These are phyloP conservation scores for Neurospora sp. DNA, from an alignment of 495 filamentous ascomycete species.

Conservation along the genomic window DNA sequence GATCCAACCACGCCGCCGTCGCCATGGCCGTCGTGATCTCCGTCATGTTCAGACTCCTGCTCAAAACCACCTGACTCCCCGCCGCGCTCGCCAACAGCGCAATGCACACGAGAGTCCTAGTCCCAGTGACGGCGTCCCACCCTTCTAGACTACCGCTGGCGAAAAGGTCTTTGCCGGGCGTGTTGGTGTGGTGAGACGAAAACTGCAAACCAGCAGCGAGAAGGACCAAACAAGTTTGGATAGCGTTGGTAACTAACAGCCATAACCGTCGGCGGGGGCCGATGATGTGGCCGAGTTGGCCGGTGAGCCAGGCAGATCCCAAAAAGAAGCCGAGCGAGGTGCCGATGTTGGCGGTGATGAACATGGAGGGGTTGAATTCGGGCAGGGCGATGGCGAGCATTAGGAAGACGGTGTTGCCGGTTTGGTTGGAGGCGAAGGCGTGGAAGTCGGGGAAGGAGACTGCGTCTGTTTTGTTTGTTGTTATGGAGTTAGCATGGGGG, in stretches of 20 bases:
- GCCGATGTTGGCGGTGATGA: slow-evolving; percentile 42
- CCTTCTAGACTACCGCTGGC: background rate
- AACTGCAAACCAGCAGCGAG: slow-evolving; percentile 38
- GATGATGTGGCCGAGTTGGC: slow-evolving; percentile 45
- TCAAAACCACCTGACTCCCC: slow-evolving; percentile 50
- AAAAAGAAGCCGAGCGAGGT: slow-evolving; percentile 46
- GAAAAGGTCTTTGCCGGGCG: slow-evolving; percentile 14
- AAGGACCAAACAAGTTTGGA: slow-evolving; percentile 47
- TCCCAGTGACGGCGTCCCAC: background rate
- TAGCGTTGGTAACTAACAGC: slow-evolving; percentile 40
- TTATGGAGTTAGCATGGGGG: no score
- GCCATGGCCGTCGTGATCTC: slow-evolving; percentile 62
- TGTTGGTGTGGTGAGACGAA: slow-evolving; percentile 8
- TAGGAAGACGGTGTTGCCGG: slow-evolving; percentile 51
- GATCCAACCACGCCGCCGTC: slow-evolving; percentile 52
- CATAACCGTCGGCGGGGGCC: slow-evolving; percentile 40
- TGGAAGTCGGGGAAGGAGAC: slow-evolving; percentile 51
- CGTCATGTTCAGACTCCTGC: slow-evolving; percentile 42
- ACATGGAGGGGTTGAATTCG: slow-evolving; percentile 35
- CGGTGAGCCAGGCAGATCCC: slow-evolving; percentile 35
- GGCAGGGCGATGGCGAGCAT: slow-evolving; percentile 44
- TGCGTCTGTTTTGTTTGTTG: slow-evolving; percentile 30
- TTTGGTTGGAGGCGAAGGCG: slow-evolving; percentile 58
- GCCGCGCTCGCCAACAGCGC: slow-evolving; percentile 45
- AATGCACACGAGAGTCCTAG: slow-evolving; percentile 16